Evolutionary conservation across 192 early-diverging fungal genomes (phyloP).

Genomic region (Backusella tarrabulga): DNA sequence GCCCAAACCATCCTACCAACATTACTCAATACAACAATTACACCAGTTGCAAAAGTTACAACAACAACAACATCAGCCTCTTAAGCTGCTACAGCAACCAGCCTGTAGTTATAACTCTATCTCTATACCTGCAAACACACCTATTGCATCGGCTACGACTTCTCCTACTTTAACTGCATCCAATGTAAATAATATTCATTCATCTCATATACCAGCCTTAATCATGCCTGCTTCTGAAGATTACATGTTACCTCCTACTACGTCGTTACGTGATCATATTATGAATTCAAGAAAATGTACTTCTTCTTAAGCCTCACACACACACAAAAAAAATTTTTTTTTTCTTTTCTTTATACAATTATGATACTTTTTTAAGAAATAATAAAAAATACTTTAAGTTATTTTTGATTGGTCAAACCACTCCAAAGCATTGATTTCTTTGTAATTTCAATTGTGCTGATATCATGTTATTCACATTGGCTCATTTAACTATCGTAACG

Average conservation of each 20-base stretch:
- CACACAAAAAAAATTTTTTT: background rate
- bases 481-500: too few relatives aligned
- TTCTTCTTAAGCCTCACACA: background rate
- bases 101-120: conserved; percentile 2
- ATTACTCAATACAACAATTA: conserved; percentile 7
- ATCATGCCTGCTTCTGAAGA: conserved; percentile 21
- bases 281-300: background rate
- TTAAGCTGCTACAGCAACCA: too few relatives aligned
- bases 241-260: background rate
- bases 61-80: background rate
- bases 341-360: too few relatives aligned
- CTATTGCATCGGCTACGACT: background rate
- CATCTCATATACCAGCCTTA: conserved; percentile 7
- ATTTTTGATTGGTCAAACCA: background rate
- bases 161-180: conserved; percentile 14
- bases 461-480: background rate
- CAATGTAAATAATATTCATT: conserved; percentile 7
- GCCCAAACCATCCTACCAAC: background rate
- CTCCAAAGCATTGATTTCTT: background rate
- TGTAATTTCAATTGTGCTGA: background rate
- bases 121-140: conserved; percentile 14
- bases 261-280: background rate
- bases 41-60: background rate
- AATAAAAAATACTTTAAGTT: background rate
- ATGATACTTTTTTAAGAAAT: background rate